Percentiles rank a stretch among this genome's conserved stretches.
phyloP scores from a whole-genome alignment of 2,329 filamentous ascomycete species.

The Gremmenia infestans region DNA sequence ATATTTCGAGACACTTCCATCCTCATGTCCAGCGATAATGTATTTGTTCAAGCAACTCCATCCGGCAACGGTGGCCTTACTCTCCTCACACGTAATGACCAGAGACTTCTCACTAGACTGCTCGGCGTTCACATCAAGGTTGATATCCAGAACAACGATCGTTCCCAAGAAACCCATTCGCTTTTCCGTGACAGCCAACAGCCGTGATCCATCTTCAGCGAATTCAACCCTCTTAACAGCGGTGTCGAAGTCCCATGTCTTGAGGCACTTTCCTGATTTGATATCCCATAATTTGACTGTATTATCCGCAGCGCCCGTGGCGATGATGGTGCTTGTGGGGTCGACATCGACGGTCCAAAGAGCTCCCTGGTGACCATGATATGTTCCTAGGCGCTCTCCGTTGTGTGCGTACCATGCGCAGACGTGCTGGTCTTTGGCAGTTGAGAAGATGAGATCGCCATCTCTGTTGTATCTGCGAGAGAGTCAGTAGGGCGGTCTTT shows the following conservation, averaged over 20 bases:
- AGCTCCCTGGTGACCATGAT: conserved; percentile 93
- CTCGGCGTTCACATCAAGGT: conserved; percentile 72
- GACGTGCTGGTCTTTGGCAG: conserved; percentile 92
- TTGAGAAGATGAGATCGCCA: conserved; percentile 94
- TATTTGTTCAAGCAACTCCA: conserved; percentile 94
- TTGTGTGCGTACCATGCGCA: conserved; percentile 98
- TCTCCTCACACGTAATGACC: conserved; percentile 89
- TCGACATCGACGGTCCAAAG: conserved; percentile 99
- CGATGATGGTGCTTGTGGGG: conserved; percentile 85
- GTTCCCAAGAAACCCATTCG: conserved; percentile 94
- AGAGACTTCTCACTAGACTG: conserved; percentile 79
- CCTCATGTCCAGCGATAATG: conserved; percentile 97
- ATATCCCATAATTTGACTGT: conserved; percentile 97
- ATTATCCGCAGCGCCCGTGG: conserved; percentile 95
- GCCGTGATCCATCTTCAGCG: conserved; percentile 83
- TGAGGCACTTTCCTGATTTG: conserved; percentile 85
- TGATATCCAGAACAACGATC: conserved; percentile 89
- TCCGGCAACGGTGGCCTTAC: conserved; percentile 94
- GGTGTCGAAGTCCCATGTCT: conserved; percentile 96
- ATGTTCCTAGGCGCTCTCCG: conserved; percentile 94
- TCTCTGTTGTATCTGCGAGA: conserved; percentile 74
- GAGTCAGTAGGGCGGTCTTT: conserved; percentile 17
- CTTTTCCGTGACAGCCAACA: conserved; percentile 96
- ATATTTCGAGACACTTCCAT: conserved; percentile 86
- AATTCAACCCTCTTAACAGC: conserved; percentile 98